Evolutionary conservation across 768 basidiomycete species (phyloP), one percentile per base, ranked within the genome.

Genomic region (Pleurotus ostreatus): DNA sequence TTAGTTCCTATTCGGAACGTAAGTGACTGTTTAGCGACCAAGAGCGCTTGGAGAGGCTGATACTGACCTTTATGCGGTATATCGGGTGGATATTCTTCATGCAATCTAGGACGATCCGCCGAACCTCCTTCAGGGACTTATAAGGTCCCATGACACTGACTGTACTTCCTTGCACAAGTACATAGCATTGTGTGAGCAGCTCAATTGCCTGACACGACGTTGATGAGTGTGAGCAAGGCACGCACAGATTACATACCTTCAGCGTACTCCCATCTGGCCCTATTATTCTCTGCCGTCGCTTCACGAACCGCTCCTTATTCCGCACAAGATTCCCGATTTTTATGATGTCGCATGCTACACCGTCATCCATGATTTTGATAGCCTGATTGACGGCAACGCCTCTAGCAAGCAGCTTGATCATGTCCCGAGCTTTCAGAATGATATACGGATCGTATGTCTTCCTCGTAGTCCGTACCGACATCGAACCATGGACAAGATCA

Each of bases 41-140:
- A 25, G 54, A 52, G 22, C 37, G 34, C 30, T 11, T 23, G 23
- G 20, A 46, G 26, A 39, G 18, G 23, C 26, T 43, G 26, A 26
- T 41, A 52, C 63, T 18, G 40, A 92, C 94, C 73, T 99, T 99
- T 72, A 99, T 99, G 63, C 94, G 87, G 69, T 99, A 99, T 67
- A 99, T 98, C 1, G 97, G 97, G 66, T 99, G 97, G 54, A 98
- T 89, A 68, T 99, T 99, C 74, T 89, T 94, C 97, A 99, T 98
- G 75, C 97, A 99, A 67, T 99, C 97, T 41, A 98, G 71, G n/a
- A 99, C 84, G 59, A 98, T 98, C 62, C 95, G 75, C 57, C 97
- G 81, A 9, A 99, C 96, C 71, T 99, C 97, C 69, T 98, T 98
- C 16, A 99, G 76, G 0, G 89, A 88, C 66, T 96, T 97, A 75